Evolutionary conservation across 352 stramenopile species (phyloP).

Genomic region (Peronospora tabacina): DNA sequence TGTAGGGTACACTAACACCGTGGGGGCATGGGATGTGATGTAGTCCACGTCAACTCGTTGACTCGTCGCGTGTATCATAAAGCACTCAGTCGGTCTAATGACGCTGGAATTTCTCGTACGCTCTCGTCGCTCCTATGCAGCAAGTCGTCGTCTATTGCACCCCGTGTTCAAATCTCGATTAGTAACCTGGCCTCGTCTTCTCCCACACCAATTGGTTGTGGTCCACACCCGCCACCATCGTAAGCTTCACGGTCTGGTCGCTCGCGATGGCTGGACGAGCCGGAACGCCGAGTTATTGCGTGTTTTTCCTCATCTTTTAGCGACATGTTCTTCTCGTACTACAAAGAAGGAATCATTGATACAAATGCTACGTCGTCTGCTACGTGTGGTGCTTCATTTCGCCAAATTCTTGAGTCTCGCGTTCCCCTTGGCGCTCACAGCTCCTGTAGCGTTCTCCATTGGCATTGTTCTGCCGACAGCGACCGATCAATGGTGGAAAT

Average conservation of each 20-base stretch:
- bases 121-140: neutral
- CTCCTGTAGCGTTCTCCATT: constrained; percentile 32
- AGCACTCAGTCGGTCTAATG: neutral
- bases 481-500: constrained; percentile 56
- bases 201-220: constrained; percentile 21
- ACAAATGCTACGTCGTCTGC: constrained; percentile 34
- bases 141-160: neutral
- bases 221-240: constrained; percentile 6
- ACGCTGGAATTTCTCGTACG: neutral
- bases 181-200: constrained; percentile 17
- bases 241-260: constrained; percentile 4
- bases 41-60: neutral
- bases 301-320: constrained; percentile 23
- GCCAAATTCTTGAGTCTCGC: constrained; percentile 49
- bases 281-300: constrained; percentile 16
- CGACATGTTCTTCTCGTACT: constrained; percentile 9
- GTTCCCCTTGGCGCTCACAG: constrained; percentile 37
- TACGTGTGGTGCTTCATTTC: constrained; percentile 48
- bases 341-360: constrained; percentile 19
- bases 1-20: too few relatives aligned
- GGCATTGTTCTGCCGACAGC: constrained; percentile 18
- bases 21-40: too few relatives aligned
- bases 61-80: neutral
- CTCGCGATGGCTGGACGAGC: constrained; percentile 18
- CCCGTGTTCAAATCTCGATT: constrained; percentile 2